Evolutionary conservation across 2,329 filamentous ascomycete species (phyloP), one percentile per base, ranked within the genome.

Genomic region (Clonostachys solani): DNA sequence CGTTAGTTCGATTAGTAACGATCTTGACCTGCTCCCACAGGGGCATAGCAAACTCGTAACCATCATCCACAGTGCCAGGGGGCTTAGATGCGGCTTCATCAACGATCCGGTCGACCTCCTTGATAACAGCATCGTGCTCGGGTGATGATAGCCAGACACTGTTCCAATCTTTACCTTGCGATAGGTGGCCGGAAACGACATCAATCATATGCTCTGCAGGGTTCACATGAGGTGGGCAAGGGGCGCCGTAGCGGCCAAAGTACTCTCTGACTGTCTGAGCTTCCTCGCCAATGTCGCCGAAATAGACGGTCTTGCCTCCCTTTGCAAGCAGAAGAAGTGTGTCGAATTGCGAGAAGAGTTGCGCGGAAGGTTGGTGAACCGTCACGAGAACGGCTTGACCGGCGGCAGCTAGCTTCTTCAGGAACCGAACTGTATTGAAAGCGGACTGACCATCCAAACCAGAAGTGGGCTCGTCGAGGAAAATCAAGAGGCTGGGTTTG

Each of bases 161-260:
- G 58, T 83, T 84, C 84, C 83, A 89, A 59, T 88, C 77, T 40
- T 52, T 71, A 56, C 56, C 65, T 46, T 66, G 69, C 0, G 71
- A 74, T 1, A 76, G 57, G 35, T 64, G 60, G 1, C 78, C 78
- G 2, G 78, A 77, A 13, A 77, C 73, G 16, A 77, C 73, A 44
- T 79, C 74, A 45, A 91, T 79, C 82, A 91, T 89, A 71, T 84
- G 87, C 61, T 91, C 87, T 1, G 87, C 87, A 2, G 85, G 85
- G 55, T 91, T 91, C 16, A 79, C 80, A 1, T 81, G 77, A 1
- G 69, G 52, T 1, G 78, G 75, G 51, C 85, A 87, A 2, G 77
- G 73, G 1, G 80, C 83, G 6, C 85, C 87, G 49, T 87, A 77
- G 17, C 71, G 68, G 40, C 79, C 79, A 58, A 94, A 92, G 63